phyloP scores from a whole-genome alignment of 139 green algal genomes.

The Chlamydomonas incerta region DNA sequence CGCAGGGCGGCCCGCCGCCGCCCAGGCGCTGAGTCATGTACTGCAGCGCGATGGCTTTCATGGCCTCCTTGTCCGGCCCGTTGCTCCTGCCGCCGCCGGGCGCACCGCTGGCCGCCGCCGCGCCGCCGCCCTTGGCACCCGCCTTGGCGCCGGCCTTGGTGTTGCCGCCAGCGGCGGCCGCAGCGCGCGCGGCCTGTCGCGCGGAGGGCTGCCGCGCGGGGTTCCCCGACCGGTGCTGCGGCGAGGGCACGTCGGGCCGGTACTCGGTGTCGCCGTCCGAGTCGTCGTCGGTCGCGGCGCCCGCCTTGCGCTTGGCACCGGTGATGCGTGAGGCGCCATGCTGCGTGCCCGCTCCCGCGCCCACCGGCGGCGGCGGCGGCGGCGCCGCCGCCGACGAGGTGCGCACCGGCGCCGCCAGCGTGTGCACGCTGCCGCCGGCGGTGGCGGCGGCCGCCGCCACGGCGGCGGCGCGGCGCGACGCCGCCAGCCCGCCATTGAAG shows the following conservation, averaged over 20 bases:
- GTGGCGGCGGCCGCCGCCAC: neutral
- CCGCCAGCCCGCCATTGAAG: neutral
- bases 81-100: neutral
- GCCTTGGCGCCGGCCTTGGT: too few relatives aligned
- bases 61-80: neutral
- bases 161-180: too few relatives aligned
- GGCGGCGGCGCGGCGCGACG: neutral
- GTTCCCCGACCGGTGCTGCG: neutral
- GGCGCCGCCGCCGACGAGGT: neutral
- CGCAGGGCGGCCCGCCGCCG: too few relatives aligned
- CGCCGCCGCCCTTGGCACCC: too few relatives aligned
- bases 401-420: slow-evolving; percentile 15
- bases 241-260: neutral
- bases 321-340: too few relatives aligned
- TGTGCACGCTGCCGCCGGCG: neutral
- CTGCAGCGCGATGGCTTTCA: neutral
- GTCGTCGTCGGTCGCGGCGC: too few relatives aligned
- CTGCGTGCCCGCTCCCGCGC: too few relatives aligned
- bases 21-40: neutral
- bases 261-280: neutral
- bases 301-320: too few relatives aligned
- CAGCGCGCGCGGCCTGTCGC: too few relatives aligned
- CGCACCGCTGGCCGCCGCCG: too few relatives aligned
- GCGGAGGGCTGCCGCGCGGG: neutral
- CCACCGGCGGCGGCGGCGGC: too few relatives aligned